These are phyloP conservation scores for Syncephalastrum sp. DNA, from an alignment of 371 early-diverging fungal genomes.

Conservation along the genomic window DNA sequence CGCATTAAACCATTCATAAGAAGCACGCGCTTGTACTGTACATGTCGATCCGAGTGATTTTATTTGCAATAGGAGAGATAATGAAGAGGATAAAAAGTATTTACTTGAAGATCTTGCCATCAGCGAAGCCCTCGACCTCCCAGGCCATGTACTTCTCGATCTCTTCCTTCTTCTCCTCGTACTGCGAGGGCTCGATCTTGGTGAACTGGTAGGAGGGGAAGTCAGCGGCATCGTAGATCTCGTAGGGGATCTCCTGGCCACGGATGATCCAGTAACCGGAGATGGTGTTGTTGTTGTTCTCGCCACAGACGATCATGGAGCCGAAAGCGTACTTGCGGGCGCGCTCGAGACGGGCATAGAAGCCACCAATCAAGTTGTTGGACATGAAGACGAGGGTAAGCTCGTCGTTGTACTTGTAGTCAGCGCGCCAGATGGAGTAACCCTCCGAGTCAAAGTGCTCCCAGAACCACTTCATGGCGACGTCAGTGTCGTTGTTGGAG, in stretches of 20 bases:
- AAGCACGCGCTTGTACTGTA: too few relatives aligned
- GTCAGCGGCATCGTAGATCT: slow-evolving; percentile 88
- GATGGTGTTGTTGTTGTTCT: slow-evolving; percentile 88
- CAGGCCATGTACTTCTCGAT: slow-evolving; percentile 49
- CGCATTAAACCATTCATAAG: too few relatives aligned
- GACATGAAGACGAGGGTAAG: slow-evolving; percentile 82
- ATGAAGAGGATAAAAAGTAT: neutral
- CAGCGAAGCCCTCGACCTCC: slow-evolving; percentile 48
- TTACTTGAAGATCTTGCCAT: slow-evolving; percentile 46
- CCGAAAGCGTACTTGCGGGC: slow-evolving; percentile 97
- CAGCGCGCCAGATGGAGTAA: slow-evolving; percentile 84
- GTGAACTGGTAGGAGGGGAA: slow-evolving; percentile 83
- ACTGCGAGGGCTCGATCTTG: slow-evolving; percentile 73
- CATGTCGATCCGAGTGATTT: too few relatives aligned
- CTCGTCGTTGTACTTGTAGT: slow-evolving; percentile 92
- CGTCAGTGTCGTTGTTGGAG: slow-evolving; percentile 93
- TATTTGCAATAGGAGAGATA: too few relatives aligned
- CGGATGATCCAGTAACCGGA: slow-evolving; percentile 93
- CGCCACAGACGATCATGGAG: slow-evolving; percentile 82
- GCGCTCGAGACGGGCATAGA: slow-evolving; percentile 91
- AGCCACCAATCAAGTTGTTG: slow-evolving; percentile 88
- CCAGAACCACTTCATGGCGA: slow-evolving; percentile 93
- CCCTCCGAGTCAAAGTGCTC: slow-evolving; percentile 84
- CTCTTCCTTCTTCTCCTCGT: slow-evolving; percentile 54
- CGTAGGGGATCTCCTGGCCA: slow-evolving; percentile 85